Evolutionary conservation across 345 rosid genomes (phyloP), one percentile per base, ranked within the genome.

Genomic region (Rubroshorea leprosula): DNA sequence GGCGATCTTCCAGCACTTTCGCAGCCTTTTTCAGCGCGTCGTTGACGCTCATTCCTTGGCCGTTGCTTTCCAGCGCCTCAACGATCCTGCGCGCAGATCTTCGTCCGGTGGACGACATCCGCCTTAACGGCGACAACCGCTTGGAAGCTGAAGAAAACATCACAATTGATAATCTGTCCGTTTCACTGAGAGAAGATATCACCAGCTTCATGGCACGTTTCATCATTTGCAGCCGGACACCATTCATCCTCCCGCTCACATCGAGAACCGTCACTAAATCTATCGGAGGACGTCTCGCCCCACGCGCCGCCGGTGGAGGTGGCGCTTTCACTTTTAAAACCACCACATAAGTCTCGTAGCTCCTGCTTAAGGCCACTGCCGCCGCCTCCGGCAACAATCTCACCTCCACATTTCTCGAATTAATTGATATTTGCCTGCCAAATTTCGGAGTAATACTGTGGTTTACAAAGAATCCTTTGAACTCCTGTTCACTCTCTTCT

Each of bases 11-110:
- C 5, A 88, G 71, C 60, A 91, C 92, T 59, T 88, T 86, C 23
- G 80, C 88, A 17, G 96, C 96, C 70, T 91, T 91, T 46, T 85
- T 85, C 13, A 88, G 75, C 61, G 96, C 98, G 76, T 86, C 96
- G 70, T 52, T 80, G 1, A 75, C 83, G 43, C 67, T 74, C 81
- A 79, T 83, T 23, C 83, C 82, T 66, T 74, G 71, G 5, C 88
- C 88, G 48, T 76, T 70, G 17, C 74, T 68, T 15, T 74, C 72
- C 13, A 88, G 70, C 23, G 87, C 78, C 56, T 91, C 95, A 3
- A 91, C 74, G 13, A 84, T 68, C 71, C 84, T 49, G 5, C 96
- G 68, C 0, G 92, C 92, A 1, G 80, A 77, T 63, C 86, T 63
- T 63, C 92, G 77, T 1, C 98, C 98, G 53, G 56, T 63, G 6